A percentile compares a stretch with the other conserved stretches of the same genome.
Evolutionary conservation across 2,329 filamentous ascomycete genomes (phyloP).

Genomic region (Myriangium duriaei): DNA sequence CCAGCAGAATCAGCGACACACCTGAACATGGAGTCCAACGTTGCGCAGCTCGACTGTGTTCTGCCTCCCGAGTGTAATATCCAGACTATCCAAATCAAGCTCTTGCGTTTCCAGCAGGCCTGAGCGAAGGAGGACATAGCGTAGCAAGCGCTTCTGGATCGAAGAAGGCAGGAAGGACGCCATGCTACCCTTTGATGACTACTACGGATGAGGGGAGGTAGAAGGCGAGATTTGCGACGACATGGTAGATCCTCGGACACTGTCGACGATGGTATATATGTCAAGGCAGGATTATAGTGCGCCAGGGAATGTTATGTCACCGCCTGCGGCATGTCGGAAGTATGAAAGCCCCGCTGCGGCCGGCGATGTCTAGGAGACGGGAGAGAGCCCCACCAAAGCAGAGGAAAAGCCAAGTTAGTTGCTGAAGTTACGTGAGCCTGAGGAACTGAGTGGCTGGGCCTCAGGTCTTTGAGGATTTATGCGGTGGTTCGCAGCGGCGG

Average conservation of each 20-base stretch:
- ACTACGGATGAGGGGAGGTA: conserved; percentile 2
- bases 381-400: neutral
- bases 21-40: conserved; percentile 68
- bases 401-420: neutral
- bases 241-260: neutral
- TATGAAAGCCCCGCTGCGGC: neutral
- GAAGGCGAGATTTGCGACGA: neutral
- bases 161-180: conserved; percentile 59
- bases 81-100: conserved; percentile 73
- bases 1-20: conserved; percentile 31
- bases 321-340: neutral
- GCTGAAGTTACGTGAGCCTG: no score
- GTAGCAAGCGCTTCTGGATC: conserved; percentile 76
- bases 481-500: no score
- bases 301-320: conserved; percentile 10
- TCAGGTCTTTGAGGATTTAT: no score
- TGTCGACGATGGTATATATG: neutral
- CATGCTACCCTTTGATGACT: conserved; percentile 13
- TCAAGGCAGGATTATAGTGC: conserved; percentile 1
- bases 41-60: conserved; percentile 78
- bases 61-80: conserved; percentile 68
- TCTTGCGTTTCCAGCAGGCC: conserved; percentile 81
- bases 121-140: conserved; percentile 70
- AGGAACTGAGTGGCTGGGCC: no score
- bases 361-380: no score